Base-by-base conservation (phyloP, 352 stramenopile genomes). In the Thraustochytrium striatum region DNA sequence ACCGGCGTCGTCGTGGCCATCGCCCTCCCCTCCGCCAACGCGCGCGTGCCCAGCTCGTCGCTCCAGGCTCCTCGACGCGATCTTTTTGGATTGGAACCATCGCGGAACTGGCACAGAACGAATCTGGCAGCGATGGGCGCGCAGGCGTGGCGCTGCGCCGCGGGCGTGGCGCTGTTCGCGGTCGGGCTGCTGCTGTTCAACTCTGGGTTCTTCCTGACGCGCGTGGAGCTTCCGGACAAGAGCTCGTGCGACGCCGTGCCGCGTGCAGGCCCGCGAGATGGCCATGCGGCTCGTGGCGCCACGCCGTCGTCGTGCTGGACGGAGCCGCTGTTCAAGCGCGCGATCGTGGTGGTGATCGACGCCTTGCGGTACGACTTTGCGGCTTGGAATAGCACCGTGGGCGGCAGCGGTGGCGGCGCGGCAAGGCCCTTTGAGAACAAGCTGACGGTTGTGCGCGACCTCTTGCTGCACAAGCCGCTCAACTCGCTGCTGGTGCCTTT, bases 281-380 rank as follows among this genome's bases (percentile, higher is more conserved):
- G 50, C 1, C 44, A 75, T 61, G 69, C 82, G 55, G 35, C 59
- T 7, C 2, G 9, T 3, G 33, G 44, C 28, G 1, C 11, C 9
- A 16, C 36, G 11, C 28, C 32, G n/a, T 21, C 5, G 0, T 79
- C 75, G 36, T 94, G 90, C 85, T 93, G 89, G 90, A 88, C 91
- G 85, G 84, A 87, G 39, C 83, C 79, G 33, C 87, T 87, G 78
- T 94, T 93, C 83, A 83, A 87, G 21, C 87, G 89, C 61, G 86
- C 97, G 43, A 88, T 97, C 13, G 93, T 98, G 79, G 83, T 98
- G 16, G 90, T 99, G 1, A 91, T 99, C 25, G 95, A 99, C 83
- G 95, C 95, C 21, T 85, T 99, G 57, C 88, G 95, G 38, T 98
- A 97, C 83, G 95, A 99, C 85, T 99, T 98, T 85, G 84, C 96